Conservation (phyloP, 768 basidiomycete species). For the Hygrocybe punicea region DNA sequence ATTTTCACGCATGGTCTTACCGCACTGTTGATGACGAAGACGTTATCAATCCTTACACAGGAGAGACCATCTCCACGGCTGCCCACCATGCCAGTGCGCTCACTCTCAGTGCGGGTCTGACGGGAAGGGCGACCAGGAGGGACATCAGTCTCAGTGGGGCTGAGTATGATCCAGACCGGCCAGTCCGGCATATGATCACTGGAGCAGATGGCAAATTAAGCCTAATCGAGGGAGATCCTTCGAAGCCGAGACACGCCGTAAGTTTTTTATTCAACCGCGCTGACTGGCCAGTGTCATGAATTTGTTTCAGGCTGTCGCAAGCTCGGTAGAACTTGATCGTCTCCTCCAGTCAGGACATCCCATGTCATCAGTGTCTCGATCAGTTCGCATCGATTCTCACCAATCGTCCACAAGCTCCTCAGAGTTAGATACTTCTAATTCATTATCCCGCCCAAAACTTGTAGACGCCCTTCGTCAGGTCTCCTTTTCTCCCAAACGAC, state of each 20-base stretch:
- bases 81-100: slow-evolving; percentile 89
- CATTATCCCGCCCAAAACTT: slow-evolving; percentile 56
- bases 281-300: background rate
- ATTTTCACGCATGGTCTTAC: slow-evolving; percentile 56
- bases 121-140: slow-evolving; percentile 46
- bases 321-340: slow-evolving; percentile 58
- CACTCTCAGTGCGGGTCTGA: slow-evolving; percentile 81
- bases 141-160: slow-evolving; percentile 66
- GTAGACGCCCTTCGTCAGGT: slow-evolving; percentile 68
- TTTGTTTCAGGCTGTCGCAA: slow-evolving; percentile 45
- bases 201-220: slow-evolving; percentile 56
- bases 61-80: slow-evolving; percentile 73
- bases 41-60: slow-evolving; percentile 62
- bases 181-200: slow-evolving; percentile 67
- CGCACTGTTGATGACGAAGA: slow-evolving; percentile 64
- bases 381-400: slow-evolving; percentile 46
- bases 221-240: slow-evolving; percentile 52
- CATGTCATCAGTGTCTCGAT: slow-evolving; percentile 32
- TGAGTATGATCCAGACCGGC: slow-evolving; percentile 84
- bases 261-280: slow-evolving; percentile 18
- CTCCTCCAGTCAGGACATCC: slow-evolving; percentile 55
- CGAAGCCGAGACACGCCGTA: slow-evolving; percentile 50
- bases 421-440: slow-evolving; percentile 49
- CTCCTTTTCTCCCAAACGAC: slow-evolving; percentile 74
- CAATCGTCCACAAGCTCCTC: slow-evolving; percentile 48